Conservation (phyloP, 352 stramenopile genomes). For the Plasmopara viticola region DNA sequence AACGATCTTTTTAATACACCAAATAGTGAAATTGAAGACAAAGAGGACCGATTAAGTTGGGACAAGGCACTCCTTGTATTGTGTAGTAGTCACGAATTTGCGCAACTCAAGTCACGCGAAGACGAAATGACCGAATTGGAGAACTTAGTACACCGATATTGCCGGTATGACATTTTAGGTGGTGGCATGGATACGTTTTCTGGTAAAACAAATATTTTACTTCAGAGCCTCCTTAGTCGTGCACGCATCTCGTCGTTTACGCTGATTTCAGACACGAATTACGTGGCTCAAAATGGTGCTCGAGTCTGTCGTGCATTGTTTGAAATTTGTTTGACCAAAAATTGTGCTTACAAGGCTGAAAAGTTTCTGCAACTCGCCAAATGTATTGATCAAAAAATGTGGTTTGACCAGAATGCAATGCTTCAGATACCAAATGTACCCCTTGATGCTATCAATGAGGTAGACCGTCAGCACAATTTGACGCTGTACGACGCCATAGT, state of each 20-base stretch:
- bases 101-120: slow-evolving; percentile 93
- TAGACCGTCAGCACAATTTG: slow-evolving; percentile 73
- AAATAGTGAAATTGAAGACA: slow-evolving; percentile 24
- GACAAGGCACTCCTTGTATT: slow-evolving; percentile 66
- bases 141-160: slow-evolving; percentile 84
- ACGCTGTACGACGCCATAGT: slow-evolving; percentile 53
- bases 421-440: slow-evolving; percentile 89
- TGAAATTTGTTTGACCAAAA: slow-evolving; percentile 95
- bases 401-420: slow-evolving; percentile 95
- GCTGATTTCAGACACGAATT: slow-evolving; percentile 98
- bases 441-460: slow-evolving; percentile 78
- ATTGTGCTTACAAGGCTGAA: slow-evolving; percentile 77
- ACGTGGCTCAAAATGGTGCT: slow-evolving; percentile 98
- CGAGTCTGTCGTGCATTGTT: slow-evolving; percentile 97
- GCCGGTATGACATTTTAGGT: slow-evolving; percentile 84
- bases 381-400: slow-evolving; percentile 95
- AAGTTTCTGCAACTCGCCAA: slow-evolving; percentile 96
- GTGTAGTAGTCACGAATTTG: slow-evolving; percentile 91
- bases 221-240: slow-evolving; percentile 83
- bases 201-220: slow-evolving; percentile 96
- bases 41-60: slow-evolving; percentile 54
- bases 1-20: slow-evolving; percentile 90
- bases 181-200: slow-evolving; percentile 88
- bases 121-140: slow-evolving; percentile 94
- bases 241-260: slow-evolving; percentile 93